Base-by-base conservation (phyloP, 495 filamentous ascomycete species). In the Neurospora tetrasperma region DNA sequence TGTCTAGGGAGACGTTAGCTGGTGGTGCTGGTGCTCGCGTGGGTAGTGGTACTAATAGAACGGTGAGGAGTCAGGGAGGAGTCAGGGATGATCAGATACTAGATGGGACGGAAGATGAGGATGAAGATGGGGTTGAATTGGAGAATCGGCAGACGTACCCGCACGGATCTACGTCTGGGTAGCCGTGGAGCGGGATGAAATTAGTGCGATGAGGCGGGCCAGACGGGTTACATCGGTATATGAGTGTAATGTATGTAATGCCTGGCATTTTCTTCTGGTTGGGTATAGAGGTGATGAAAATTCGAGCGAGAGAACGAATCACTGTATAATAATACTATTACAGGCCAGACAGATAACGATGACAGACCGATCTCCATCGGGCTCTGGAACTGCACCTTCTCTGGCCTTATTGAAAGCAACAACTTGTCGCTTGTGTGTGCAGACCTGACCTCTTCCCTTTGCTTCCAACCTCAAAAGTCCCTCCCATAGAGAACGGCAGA, bases 91-190 rank as follows among this genome's bases (percentile, higher is more conserved):
- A 71, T 62, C 74, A 72, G 48, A 91, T 91, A 69, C 78, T 92
- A 79, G 90, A 93, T 75, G 90, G 88, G 16, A 91, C 88, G 41
- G 90, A 93, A 75, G 87, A 90, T 46, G 76, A 81, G 42, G 78
- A 75, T 23, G 84, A 86, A 70, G 88, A 89, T 68, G 86, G 86
- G 6, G 85, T 93, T 14, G 91, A 93, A 77, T 78, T 93, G 74
- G 89, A 90, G 74, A 83, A 71, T 75, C 77, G 82, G 70, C 35
- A 71, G 70, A 23, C 16, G 20, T 20, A 40, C 70, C 54, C 31
- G 31, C 54, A 14, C 12, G 23, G 54, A 62, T 62, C 54, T 35
- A 62, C 54, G 12, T 27, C 7, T 35, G 35, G 54, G 54, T 62
- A 62, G 23, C 12, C 0, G 2, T 62, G 31, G 54, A 62, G 12